These are phyloP conservation scores for Lactarius vividus DNA, from an alignment of 768 basidiomycete species.

Conservation along the genomic window DNA sequence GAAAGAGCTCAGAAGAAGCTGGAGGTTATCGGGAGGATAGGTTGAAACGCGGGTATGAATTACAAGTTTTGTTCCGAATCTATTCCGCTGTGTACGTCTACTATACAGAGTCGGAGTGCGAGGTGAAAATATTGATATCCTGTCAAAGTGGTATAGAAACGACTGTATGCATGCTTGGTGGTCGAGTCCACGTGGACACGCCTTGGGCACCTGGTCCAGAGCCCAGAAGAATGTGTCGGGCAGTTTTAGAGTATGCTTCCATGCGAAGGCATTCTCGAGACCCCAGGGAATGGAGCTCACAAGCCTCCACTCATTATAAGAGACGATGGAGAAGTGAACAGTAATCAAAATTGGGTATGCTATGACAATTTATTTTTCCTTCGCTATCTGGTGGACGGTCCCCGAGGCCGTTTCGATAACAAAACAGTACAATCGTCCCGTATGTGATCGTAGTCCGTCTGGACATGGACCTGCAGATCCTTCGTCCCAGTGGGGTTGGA, in stretches of 20 bases:
- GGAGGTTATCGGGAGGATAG: background rate
- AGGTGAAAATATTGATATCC: too few species aligned
- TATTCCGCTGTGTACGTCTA: background rate
- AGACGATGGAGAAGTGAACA: background rate
- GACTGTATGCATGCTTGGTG: too few species aligned
- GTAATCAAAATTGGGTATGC: background rate
- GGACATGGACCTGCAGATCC: conserved; percentile 16
- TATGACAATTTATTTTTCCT: background rate
- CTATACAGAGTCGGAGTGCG: background rate
- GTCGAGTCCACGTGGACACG: too few species aligned
- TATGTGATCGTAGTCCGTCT: conserved; percentile 14
- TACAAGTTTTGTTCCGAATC: background rate
- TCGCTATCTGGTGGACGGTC: background rate
- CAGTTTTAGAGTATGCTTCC: too few species aligned
- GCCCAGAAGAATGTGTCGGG: too few species aligned
- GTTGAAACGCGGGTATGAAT: background rate
- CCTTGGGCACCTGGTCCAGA: too few species aligned
- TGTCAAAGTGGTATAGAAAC: too few species aligned
- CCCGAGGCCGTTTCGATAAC: conserved; percentile 1
- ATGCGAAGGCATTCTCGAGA: too few species aligned
- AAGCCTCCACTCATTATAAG: background rate
- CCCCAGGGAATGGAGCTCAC: background rate
- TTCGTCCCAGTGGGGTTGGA: background rate
- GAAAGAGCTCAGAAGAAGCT: background rate
- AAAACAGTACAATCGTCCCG: background rate